These are phyloP conservation scores for Dryadomyces sulphureus DNA, from an alignment of 2,329 filamentous ascomycete species.

Conservation along the genomic window DNA sequence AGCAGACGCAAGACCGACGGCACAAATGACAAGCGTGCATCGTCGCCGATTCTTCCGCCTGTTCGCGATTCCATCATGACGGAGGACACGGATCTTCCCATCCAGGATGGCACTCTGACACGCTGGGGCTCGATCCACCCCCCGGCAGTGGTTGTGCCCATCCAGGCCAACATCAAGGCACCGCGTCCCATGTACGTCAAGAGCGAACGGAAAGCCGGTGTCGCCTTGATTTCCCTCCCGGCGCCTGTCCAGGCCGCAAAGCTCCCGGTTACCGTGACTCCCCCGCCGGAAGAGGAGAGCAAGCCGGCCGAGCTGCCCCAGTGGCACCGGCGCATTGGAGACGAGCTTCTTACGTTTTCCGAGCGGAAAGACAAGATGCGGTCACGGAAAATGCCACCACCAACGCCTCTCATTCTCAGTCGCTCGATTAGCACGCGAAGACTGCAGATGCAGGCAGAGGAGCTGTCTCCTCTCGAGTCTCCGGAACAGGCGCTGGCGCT, in stretches of 20 bases:
- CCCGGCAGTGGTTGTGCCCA: constrained; percentile 27
- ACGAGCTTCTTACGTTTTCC: constrained; percentile 44
- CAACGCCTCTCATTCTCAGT: constrained; percentile 37
- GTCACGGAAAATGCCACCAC: constrained; percentile 38
- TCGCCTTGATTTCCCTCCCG: too few relatives aligned
- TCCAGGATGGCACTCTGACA: constrained; percentile 25
- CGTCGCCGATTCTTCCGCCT: constrained; percentile 33
- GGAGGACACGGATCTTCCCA: constrained; percentile 20
- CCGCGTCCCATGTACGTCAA: constrained; percentile 27
- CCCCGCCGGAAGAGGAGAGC: too few relatives aligned
- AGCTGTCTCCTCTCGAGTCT: constrained; percentile 38
- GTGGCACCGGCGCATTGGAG: constrained; percentile 45
- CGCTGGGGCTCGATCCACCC: constrained; percentile 38
- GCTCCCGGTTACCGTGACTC: too few relatives aligned
- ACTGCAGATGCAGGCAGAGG: constrained; percentile 28
- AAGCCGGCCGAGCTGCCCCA: not conserved
- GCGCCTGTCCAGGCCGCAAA: not conserved
- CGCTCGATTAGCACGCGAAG: constrained; percentile 24
- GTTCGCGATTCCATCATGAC: constrained; percentile 20
- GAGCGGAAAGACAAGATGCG: constrained; percentile 28
- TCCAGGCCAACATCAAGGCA: constrained; percentile 25
- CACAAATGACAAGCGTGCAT: constrained; percentile 23
- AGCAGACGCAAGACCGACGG: constrained; percentile 10
- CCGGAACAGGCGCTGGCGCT: constrained; percentile 31
- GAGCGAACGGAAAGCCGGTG: constrained; percentile 8